Conservation (phyloP, 345 rosid species). For the Linum usitatissimum region DNA sequence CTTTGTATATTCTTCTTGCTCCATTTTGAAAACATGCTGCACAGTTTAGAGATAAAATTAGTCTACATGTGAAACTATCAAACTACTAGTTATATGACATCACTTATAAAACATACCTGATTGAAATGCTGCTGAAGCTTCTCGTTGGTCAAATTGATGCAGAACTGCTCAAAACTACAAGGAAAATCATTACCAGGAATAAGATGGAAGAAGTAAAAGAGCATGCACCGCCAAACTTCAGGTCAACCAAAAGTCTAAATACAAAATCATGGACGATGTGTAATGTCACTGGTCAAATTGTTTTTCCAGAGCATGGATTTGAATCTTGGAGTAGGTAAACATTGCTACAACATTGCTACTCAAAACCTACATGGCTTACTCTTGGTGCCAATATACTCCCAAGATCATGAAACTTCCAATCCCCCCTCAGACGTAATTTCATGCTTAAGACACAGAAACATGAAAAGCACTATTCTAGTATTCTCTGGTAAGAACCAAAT, state of each 20-base stretch:
- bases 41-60: constrained; percentile 17
- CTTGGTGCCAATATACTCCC: neutral
- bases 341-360: neutral
- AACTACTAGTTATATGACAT: constrained; percentile 4
- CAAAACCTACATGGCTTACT: neutral
- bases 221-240: constrained; percentile 8
- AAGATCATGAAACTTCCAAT: neutral
- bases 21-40: constrained; percentile 99
- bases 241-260: neutral
- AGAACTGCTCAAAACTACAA: constrained; percentile 98
- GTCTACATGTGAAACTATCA: constrained; percentile 12
- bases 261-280: neutral
- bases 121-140: constrained; percentile 99
- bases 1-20: constrained; percentile 95
- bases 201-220: constrained; percentile 11
- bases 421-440: constrained; percentile 9
- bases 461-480: constrained; percentile 14
- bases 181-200: constrained; percentile 17
- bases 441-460: constrained; percentile 11
- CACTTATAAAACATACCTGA: constrained; percentile 50
- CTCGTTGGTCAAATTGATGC: constrained; percentile 97
- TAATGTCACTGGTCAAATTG: neutral
- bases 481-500: constrained; percentile 23
- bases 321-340: neutral
- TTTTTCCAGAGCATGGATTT: neutral